Base-by-base conservation (phyloP, 2,329 filamentous ascomycete species). In the Bisporella sp. region DNA sequence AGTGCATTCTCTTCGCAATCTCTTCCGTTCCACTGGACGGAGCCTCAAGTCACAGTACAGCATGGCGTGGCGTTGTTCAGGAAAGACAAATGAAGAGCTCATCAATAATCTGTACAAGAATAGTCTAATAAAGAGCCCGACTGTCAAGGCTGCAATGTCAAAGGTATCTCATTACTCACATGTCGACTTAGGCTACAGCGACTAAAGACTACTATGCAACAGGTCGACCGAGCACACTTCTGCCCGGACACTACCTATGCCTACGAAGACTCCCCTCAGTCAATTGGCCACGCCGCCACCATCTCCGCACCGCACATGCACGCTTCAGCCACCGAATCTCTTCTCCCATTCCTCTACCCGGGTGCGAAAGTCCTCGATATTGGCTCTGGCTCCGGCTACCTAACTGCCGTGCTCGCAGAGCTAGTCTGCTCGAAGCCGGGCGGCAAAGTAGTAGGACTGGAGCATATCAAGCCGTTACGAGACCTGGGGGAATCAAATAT, bases 1-100 rank as follows among this genome's bases (percentile, higher is more conserved):
- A 21, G 21, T 57, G 53, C 46, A 33, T 54, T 46, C 46, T 7
- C 29, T 57, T 8, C 49, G 46, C 29, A 49, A 11, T 4, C n/a
- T 54, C n/a, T 13, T 52, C 46, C 50, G 50, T 9, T 31, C 12
- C 32, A 21, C 37, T 43, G 21, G 3, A 21, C 21, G 21, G 21
- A 21, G 21, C 3, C 21, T 21, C 21, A 21, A 21, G 21, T 21
- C 21, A 21, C 21, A 21, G 21, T 21, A 30, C 71, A 76, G 55
- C 53, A 97, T 99, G 93, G 91, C 92, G 53, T 99, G 93, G 93
- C 81, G 82, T 58, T 89, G 87, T 68, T 87, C 85, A 5, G 92
- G 89, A 53, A 70, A 71, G 4, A 81, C 82, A 31, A 96, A 97
- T 67, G 69, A 71, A 40, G 82, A 83, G 50, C 76, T 99, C 45